Conservation (phyloP, 305 asterid species). For the Fraxinus baroniana region DNA sequence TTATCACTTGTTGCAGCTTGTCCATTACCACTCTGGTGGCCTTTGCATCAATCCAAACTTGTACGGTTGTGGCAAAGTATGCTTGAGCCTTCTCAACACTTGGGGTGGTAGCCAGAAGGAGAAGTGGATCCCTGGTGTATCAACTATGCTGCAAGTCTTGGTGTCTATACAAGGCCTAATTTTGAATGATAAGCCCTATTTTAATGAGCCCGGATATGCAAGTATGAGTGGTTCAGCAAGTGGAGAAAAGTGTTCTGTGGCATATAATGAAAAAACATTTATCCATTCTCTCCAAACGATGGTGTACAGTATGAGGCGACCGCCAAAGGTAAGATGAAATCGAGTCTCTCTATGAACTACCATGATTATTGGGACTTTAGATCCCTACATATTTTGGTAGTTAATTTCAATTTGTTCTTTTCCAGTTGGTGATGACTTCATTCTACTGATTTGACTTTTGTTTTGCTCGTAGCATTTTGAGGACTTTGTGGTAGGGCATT, state of each 20-base stretch:
- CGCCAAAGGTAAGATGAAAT: conserved; percentile 67
- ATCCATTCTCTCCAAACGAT: conserved; percentile 65
- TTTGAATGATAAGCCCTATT: conserved; percentile 77
- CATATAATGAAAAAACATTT: conserved; percentile 65
- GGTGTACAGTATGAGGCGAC: conserved; percentile 72
- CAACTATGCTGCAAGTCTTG: conserved; percentile 82
- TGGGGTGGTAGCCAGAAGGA: conserved; percentile 74
- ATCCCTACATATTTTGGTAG: neutral
- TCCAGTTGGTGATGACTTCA: neutral
- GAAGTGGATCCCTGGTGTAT: conserved; percentile 70
- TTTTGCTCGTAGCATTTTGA: conserved; percentile 62
- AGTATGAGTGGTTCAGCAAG: conserved; percentile 34
- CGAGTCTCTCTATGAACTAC: neutral
- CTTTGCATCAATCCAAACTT: conserved; percentile 89
- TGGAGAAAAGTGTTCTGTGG: conserved; percentile 57
- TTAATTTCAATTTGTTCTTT: neutral
- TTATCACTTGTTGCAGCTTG: conserved; percentile 46
- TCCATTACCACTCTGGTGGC: conserved; percentile 83
- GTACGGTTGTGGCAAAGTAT: conserved; percentile 79
- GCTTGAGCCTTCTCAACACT: conserved; percentile 94
- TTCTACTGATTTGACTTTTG: conserved; percentile 12
- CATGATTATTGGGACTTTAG: neutral
- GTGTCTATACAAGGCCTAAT: conserved; percentile 94
- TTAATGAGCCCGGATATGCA: conserved; percentile 88
- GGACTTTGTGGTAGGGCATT: conserved; percentile 73